phyloP scores from a whole-genome alignment of 2,329 filamentous ascomycete species.

The Juglanconis sp. region DNA sequence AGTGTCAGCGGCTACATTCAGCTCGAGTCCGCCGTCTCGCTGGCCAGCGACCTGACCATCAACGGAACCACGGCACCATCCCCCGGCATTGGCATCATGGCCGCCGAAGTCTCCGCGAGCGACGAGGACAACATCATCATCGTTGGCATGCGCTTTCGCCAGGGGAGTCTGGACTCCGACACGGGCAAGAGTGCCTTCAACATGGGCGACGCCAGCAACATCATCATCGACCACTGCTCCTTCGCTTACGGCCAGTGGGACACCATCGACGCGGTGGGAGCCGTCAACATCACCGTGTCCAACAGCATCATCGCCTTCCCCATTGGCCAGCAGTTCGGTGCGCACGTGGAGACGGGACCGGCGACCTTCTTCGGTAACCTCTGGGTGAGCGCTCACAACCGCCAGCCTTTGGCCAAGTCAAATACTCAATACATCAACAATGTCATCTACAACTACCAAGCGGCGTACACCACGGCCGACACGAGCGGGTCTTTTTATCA shows the following conservation, averaged over 20 bases:
- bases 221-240: conserved; percentile 44
- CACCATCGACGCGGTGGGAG: conserved; percentile 34
- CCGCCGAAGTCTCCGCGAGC: conserved; percentile 21
- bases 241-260: conserved; percentile 42
- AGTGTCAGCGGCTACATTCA: conserved; percentile 42
- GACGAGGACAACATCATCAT: conserved; percentile 31
- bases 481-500: conserved; percentile 20
- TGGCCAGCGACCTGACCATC: conserved; percentile 40
- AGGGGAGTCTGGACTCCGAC: conserved; percentile 35
- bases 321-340: conserved; percentile 41
- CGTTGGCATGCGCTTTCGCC: conserved; percentile 40
- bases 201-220: conserved; percentile 39
- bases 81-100: conserved; percentile 30
- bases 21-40: conserved; percentile 38
- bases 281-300: conserved; percentile 41
- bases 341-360: conserved; percentile 38
- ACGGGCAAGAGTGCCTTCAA: conserved; percentile 41
- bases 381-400: conserved; percentile 45
- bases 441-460: conserved; percentile 43
- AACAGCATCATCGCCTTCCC: conserved; percentile 44
- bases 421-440: conserved; percentile 44
- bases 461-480: conserved; percentile 29
- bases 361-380: conserved; percentile 41
- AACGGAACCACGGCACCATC: conserved; percentile 45
- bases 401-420: conserved; percentile 44